Percentiles rank a stretch among this genome's conserved stretches.
These are phyloP conservation scores for Rhazya stricta DNA, from an alignment of 257 asterid species.

Conservation along the genomic window DNA sequence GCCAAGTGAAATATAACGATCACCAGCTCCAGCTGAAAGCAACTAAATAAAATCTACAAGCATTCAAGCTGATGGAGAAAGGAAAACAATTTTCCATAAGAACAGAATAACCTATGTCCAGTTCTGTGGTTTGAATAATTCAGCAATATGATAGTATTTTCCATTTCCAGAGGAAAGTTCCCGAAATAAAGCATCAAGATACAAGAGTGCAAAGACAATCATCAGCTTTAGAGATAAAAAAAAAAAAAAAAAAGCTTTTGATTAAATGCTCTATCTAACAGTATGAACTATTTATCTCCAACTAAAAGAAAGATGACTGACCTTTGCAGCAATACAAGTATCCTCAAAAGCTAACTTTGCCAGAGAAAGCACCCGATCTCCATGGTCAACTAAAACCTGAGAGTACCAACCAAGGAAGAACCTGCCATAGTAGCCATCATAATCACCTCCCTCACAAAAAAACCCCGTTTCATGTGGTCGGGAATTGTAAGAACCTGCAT, in stretches of 20 bases:
- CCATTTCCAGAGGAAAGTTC: neutral
- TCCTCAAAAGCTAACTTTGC: constrained; percentile 66
- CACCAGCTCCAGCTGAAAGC: neutral
- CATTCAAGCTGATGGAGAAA: neutral
- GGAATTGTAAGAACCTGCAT: constrained; percentile 37
- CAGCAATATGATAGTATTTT: neutral
- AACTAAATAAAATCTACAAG: neutral
- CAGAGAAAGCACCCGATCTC: constrained; percentile 73
- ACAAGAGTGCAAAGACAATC: neutral
- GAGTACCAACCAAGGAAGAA: constrained; percentile 80
- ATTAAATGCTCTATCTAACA: neutral
- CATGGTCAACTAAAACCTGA: constrained; percentile 60
- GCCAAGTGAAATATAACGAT: neutral
- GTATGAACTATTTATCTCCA: neutral
- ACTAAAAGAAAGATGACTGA: constrained; percentile 1
- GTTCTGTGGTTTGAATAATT: constrained; percentile 22
- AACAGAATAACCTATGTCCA: constrained; percentile 35
- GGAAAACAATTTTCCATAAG: neutral
- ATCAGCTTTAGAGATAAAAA: neutral
- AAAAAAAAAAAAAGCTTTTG: neutral
- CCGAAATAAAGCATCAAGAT: neutral
- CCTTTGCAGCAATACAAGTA: constrained; percentile 33
- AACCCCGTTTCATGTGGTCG: constrained; percentile 41
- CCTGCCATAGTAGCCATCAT: constrained; percentile 56
- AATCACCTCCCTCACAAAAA: constrained; percentile 58